Evolutionary conservation across 1,284 basidiomycete species (phyloP), one percentile per base, ranked within the genome.

Genomic region (Melampsora larici-populina): DNA sequence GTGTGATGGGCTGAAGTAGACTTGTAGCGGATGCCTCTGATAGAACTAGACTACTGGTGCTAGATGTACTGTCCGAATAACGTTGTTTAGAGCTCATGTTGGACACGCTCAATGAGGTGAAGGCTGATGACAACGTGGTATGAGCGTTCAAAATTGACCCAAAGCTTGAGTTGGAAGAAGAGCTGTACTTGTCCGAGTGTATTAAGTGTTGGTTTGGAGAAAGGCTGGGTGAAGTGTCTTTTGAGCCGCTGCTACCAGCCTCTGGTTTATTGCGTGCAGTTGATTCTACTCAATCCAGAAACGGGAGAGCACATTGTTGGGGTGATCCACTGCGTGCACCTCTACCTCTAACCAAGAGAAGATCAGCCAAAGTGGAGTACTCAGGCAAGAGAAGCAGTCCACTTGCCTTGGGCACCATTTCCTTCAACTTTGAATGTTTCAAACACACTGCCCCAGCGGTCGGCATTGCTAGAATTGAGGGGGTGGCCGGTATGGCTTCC

Each of bases 151-250:
- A 51, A 17, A 55, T 49, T 1, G 73, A 75, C 18, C 73, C 73
- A 55, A 67, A 75, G 49, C 73, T 75, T 8, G 73, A 75, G 63
- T 46, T 66, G 7, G 73, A 75, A 24, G 64, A 63, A 21, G 73
- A 67, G 1, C 49, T 33, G 1, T 29, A 66, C 8, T 64, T 64
- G 15, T 31, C 17, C 13, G 51, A 55, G 24, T 15, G 51, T 21
- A 49, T 49, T 15, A 18, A 24, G 24, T 15, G 51, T 36, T 9
- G 36, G 18, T 24, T 55, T 18, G 51, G 51, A 18, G 51, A 55
- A 13, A 24, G 24, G 24, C 51, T 24, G 6, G 18, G 17, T 55
- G 24, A 18, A 18, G 24, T 55, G 3, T 55, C 51, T 21, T 55
- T 18, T 55, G 51, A 55, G 17, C 51, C 51, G 36, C 36, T 36